Evolutionary conservation across 2,329 filamentous ascomycete species (phyloP).

Genomic region (Diplodia scrobiculata): DNA sequence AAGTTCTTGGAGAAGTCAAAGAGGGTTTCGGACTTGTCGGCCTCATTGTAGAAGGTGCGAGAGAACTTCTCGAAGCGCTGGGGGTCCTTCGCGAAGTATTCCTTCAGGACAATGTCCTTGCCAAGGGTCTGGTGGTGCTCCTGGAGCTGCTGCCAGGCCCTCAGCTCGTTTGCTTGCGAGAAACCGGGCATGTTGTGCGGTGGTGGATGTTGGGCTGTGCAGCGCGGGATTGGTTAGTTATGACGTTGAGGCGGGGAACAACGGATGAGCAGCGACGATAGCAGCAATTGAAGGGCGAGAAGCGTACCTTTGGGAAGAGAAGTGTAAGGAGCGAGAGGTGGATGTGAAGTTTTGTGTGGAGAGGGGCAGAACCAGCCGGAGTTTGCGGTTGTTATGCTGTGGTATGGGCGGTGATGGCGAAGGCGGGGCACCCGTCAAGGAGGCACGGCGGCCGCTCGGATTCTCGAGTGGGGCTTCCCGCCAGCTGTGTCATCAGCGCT

Average conservation of each 20-base stretch:
- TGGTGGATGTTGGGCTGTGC: slow-evolving; percentile 18
- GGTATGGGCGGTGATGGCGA: neutral
- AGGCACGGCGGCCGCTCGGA: slow-evolving; percentile 15
- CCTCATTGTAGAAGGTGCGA: slow-evolving; percentile 76
- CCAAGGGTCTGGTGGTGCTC: slow-evolving; percentile 83
- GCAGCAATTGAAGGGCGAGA: neutral
- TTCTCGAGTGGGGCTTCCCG: slow-evolving; percentile 15
- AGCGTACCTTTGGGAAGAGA: slow-evolving; percentile 5
- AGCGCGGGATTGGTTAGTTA: slow-evolving; percentile 23
- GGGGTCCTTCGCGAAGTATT: slow-evolving; percentile 86
- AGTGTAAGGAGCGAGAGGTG: neutral
- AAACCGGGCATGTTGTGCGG: slow-evolving; percentile 59
- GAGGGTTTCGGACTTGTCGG: slow-evolving; percentile 81
- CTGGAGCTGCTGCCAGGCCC: slow-evolving; percentile 87
- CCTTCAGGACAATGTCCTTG: slow-evolving; percentile 88
- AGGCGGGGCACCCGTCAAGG: slow-evolving; percentile 11
- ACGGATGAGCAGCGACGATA: neutral
- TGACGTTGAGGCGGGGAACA: slow-evolving; percentile 25
- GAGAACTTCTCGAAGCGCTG: slow-evolving; percentile 88
- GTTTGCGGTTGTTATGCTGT: slow-evolving; percentile 9
- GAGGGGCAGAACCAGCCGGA: slow-evolving; percentile 10
- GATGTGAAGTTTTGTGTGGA: neutral
- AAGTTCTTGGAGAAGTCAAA: slow-evolving; percentile 99
- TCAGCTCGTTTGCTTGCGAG: slow-evolving; percentile 81
- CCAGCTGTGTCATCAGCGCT: slow-evolving; percentile 19